phyloP scores from a whole-genome alignment of 192 early-diverging fungal species.

The Umbelopsis ramanniana region DNA sequence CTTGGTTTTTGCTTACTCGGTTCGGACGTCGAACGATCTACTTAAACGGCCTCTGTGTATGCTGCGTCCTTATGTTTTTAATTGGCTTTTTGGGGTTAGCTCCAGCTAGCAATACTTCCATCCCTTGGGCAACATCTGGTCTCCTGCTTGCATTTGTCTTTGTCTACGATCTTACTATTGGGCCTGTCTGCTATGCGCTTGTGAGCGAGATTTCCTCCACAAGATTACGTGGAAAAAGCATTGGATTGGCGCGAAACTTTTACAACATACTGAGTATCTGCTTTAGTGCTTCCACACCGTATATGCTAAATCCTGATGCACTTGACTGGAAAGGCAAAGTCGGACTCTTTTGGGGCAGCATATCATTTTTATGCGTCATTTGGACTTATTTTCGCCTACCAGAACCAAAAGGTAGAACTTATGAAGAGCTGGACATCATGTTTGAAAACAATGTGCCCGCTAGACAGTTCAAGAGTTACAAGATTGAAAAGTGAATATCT shows the following conservation, averaged over 20 bases:
- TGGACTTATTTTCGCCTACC: slow-evolving; percentile 11
- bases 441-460: neutral
- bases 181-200: neutral
- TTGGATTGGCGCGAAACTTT: neutral
- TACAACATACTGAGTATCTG: neutral
- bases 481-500: neutral
- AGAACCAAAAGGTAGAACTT: slow-evolving; percentile 6
- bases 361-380: neutral
- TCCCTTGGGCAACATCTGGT: neutral
- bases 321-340: neutral
- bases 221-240: neutral
- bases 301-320: slow-evolving; percentile 2
- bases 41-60: neutral
- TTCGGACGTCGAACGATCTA: slow-evolving; percentile 4
- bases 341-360: neutral
- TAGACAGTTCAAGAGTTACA: neutral
- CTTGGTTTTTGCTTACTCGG: neutral
- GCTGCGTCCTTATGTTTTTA: neutral
- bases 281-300: neutral
- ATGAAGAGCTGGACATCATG: slow-evolving; percentile 10
- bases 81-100: neutral
- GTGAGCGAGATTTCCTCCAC: slow-evolving; percentile 3
- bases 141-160: neutral
- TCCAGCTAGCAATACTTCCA: neutral
- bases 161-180: neutral